A percentile compares a stretch with the other conserved stretches of the same genome.
Conservation (phyloP, 225 moss, liverwort and hornwort species). For the Antitrichia curtipendula region DNA sequence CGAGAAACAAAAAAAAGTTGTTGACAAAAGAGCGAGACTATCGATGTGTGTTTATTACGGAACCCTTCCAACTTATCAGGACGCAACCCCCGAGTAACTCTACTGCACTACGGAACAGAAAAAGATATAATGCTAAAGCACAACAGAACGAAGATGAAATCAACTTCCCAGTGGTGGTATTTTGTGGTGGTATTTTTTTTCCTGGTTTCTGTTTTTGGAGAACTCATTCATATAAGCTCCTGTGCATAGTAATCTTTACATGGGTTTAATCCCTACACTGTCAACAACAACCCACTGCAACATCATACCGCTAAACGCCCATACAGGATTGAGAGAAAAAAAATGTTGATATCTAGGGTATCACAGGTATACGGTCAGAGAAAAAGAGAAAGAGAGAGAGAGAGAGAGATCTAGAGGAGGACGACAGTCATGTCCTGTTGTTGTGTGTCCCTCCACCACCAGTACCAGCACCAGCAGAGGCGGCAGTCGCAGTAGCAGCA, state of each 20-base stretch:
- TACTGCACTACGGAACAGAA: neutral
- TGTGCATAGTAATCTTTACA: constrained; percentile 47
- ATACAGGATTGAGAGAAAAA: neutral
- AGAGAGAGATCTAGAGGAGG: neutral
- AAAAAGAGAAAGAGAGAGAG: neutral
- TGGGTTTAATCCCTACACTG: constrained; percentile 44
- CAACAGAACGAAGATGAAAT: neutral
- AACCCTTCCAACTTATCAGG: neutral
- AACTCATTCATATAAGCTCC: constrained; percentile 7
- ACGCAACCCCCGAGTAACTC: neutral
- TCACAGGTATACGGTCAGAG: neutral
- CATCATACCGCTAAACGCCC: constrained; percentile 20
- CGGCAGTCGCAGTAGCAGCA: neutral
- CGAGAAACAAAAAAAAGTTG: neutral
- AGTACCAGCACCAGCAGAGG: neutral
- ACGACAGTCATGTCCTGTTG: neutral
- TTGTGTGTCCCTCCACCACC: neutral
- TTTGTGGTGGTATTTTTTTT: neutral
- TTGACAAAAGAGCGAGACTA: neutral
- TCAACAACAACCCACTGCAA: constrained; percentile 28
- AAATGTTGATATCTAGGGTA: constrained; percentile 3
- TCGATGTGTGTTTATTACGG: neutral
- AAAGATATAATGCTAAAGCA: neutral
- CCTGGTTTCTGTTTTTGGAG: neutral
- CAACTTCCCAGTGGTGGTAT: neutral